These are phyloP conservation scores for Schwanniomyces pseudopolymorphus DNA, from an alignment of 805 yeast genomes.

Conservation along the genomic window DNA sequence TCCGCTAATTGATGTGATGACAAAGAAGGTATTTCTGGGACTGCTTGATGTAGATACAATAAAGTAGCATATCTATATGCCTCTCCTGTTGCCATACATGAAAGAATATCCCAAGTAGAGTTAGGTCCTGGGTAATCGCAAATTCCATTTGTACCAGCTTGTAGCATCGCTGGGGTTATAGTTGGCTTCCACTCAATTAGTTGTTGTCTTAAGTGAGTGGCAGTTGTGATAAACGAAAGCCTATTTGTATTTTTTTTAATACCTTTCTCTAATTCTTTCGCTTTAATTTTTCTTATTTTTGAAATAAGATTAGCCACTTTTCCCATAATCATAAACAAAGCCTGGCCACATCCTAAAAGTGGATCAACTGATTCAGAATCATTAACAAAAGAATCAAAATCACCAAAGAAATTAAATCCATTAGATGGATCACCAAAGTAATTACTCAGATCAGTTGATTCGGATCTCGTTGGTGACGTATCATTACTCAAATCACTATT, in stretches of 20 bases:
- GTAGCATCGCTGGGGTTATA: conserved; percentile 31
- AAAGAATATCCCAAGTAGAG: conserved; percentile 51
- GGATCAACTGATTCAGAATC: conserved; percentile 55
- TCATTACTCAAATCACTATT: conserved; percentile 4
- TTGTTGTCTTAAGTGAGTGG: conserved; percentile 53
- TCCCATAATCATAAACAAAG: conserved; percentile 63
- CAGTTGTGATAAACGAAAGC: conserved; percentile 49
- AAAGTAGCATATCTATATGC: conserved; percentile 63
- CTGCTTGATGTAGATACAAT: conserved; percentile 65
- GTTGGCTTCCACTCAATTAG: conserved; percentile 59
- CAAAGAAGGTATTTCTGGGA: conserved; percentile 62
- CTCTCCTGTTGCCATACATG: conserved; percentile 69
- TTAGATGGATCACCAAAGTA: conserved; percentile 9
- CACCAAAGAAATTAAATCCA: conserved; percentile 34
- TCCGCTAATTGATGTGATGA: conserved; percentile 58
- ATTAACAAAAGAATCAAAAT: conserved; percentile 35
- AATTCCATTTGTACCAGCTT: conserved; percentile 28
- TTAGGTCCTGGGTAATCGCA: conserved; percentile 13
- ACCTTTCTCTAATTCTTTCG: conserved; percentile 10
- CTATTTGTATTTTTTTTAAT: conserved; percentile 10
- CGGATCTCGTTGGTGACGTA: conserved; percentile 19
- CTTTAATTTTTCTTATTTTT: conserved; percentile 42
- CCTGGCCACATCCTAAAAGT: conserved; percentile 64
- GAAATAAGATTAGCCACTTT: conserved; percentile 57
- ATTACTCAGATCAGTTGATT: conserved; percentile 22